Conservation (phyloP, 176 grass and related monocot genomes). For the Otatea glauca region DNA sequence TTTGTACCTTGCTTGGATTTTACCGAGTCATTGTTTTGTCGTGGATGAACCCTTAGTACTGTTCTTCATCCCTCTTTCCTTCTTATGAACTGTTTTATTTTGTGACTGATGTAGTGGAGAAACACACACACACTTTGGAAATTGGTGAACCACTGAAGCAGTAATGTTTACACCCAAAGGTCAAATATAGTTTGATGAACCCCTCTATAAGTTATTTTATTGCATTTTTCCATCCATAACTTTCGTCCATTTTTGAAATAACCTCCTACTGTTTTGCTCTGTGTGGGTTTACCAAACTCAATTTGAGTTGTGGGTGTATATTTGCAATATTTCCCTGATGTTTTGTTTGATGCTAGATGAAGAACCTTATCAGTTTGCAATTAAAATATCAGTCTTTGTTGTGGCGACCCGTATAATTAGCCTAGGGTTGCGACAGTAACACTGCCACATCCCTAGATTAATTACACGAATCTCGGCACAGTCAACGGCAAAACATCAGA, state of each 20-base stretch:
- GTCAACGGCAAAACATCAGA: too few species aligned
- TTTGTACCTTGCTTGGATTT: slow-evolving; percentile 4
- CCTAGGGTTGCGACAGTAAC: too few species aligned
- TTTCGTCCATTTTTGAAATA: slow-evolving; percentile 5
- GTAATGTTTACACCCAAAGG: not conserved
- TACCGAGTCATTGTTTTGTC: slow-evolving; percentile 13
- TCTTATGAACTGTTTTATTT: not conserved
- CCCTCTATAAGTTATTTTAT: not conserved
- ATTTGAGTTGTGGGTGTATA: not conserved
- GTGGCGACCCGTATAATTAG: too few species aligned
- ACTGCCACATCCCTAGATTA: too few species aligned
- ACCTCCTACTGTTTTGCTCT: not conserved
- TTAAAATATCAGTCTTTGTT: not conserved
- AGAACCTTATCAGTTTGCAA: not conserved
- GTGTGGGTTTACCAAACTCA: not conserved
- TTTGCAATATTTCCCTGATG: not conserved
- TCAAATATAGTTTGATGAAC: slow-evolving; percentile 4
- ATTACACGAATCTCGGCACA: too few species aligned
- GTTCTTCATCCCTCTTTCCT: not conserved
- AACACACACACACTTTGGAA: not conserved
- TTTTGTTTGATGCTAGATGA: slow-evolving; percentile 21
- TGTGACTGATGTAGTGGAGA: not conserved
- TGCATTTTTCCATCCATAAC: not conserved
- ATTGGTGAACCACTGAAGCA: not conserved
- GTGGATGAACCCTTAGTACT: not conserved